phyloP scores from a whole-genome alignment of 2,329 filamentous ascomycete genomes.

The Botryotinia narcissicola region DNA sequence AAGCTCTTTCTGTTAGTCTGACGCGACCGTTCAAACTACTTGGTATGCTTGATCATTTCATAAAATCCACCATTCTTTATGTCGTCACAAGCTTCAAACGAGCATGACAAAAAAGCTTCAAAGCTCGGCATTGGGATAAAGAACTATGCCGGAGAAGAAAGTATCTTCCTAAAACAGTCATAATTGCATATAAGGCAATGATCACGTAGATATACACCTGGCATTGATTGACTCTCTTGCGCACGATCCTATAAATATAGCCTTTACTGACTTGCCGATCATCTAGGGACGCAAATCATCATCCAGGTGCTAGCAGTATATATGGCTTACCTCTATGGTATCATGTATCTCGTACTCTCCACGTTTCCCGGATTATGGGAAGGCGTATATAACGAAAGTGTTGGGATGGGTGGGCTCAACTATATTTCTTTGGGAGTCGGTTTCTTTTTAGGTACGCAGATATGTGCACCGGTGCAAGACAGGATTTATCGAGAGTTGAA shows the following conservation, averaged over 20 bases:
- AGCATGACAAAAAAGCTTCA: background rate
- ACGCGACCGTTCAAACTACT: constrained; percentile 51
- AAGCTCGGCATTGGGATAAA: background rate
- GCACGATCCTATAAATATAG: background rate
- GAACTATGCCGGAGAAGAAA: background rate
- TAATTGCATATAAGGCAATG: background rate
- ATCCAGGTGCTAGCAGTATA: constrained; percentile 53
- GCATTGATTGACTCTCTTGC: background rate
- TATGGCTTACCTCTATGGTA: constrained; percentile 51
- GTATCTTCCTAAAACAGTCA: background rate
- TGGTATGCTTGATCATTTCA: background rate
- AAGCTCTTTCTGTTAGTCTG: constrained; percentile 44
- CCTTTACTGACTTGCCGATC: background rate
- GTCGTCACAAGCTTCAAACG: background rate
- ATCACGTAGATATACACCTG: background rate
- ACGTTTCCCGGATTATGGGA: constrained; percentile 61
- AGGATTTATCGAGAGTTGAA: constrained; percentile 33
- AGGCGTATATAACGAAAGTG: constrained; percentile 51
- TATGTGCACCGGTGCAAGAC: constrained; percentile 39
- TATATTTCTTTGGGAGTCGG: constrained; percentile 50
- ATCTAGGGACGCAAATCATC: constrained; percentile 48
- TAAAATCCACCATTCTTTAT: background rate
- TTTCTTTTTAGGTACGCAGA: constrained; percentile 40
- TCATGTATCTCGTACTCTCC: constrained; percentile 55
- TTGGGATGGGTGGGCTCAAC: constrained; percentile 58